These are phyloP conservation scores for Halenospora varia DNA, from an alignment of 495 filamentous ascomycete genomes.

Conservation along the genomic window DNA sequence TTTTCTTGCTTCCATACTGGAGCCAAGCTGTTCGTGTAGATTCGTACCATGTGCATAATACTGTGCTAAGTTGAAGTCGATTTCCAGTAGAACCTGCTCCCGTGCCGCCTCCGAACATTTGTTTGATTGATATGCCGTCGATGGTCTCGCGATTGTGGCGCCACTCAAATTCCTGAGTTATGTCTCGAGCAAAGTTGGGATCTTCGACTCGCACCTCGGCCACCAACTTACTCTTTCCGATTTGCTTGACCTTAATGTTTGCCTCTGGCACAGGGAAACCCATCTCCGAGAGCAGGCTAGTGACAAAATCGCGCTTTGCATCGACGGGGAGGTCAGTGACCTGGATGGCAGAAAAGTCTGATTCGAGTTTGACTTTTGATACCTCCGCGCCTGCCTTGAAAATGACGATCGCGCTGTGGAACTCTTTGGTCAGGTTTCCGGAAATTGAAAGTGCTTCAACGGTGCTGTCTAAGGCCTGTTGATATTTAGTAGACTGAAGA, in stretches of 20 bases:
- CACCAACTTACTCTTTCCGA: not conserved
- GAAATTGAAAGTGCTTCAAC: too few species aligned
- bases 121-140: not conserved
- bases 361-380: too few species aligned
- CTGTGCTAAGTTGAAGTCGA: constrained; percentile 3
- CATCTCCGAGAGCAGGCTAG: not conserved
- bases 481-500: too few species aligned
- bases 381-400: too few species aligned
- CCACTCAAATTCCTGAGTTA: not conserved
- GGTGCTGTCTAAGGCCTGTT: too few species aligned
- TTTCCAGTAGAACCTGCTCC: not conserved
- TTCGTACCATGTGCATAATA: constrained; percentile 11
- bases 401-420: too few species aligned
- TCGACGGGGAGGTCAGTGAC: too few species aligned
- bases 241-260: not conserved
- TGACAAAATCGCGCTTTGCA: too few species aligned
- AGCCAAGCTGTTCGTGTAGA: constrained; percentile 7
- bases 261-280: not conserved
- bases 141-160: not conserved
- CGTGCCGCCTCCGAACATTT: not conserved
- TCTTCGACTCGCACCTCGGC: constrained; percentile 7
- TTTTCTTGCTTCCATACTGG: not conserved
- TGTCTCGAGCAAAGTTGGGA: not conserved
- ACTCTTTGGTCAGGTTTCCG: too few species aligned
- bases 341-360: too few species aligned